Evolutionary conservation across 2,329 filamentous ascomycete genomes (phyloP), one percentile per base, ranked within the genome.

Genomic region (Endoconidiophora laricicola): DNA sequence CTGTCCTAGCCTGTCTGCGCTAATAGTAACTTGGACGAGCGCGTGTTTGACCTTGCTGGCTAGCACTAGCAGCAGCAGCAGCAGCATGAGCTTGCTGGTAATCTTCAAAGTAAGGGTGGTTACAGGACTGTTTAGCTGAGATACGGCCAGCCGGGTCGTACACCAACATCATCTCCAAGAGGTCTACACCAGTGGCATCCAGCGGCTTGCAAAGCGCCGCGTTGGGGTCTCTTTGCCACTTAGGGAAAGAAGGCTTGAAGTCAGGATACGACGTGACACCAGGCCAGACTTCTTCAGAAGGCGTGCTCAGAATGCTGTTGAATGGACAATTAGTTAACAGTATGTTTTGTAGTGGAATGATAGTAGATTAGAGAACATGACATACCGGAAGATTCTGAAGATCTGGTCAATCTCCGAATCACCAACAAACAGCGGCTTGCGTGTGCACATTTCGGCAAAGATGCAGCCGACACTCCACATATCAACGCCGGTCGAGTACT

Each of bases 401-500:
- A 67, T 68, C 55, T 68, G 65, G 53, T 68, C 66, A 60, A 67
- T 67, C 48, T 68, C 65, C 82, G 85, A 91, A 63, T 94, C 87
- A 52, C 87, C 87, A 10, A 87, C 86, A 70, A 94, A 94, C 41
- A 94, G 72, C 4, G 87, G 86, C 67, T 93, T 94, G 60, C 86
- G 78, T 1, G 87, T 94, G 66, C 86, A 93, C 88, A 94, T 94
- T 66, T 94, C 87, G 7, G 88, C 87, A 64, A 94, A 94, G 65
- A 94, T 94, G 65, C 86, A 91, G 55, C 87, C 87, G 46, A 88
- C 81, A 29, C 85, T 91, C 87, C 87, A 94, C 84, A 94, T 94
- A 61, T 94, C 87, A 40, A 94, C 86, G 52, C 87, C 87, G 12
- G 87, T 94, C 12, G 85, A 91, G 68, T 94, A 94, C 64, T 94